These are phyloP conservation scores for Lactifluus subvellereus DNA, from an alignment of 768 basidiomycete species.

Conservation along the genomic window DNA sequence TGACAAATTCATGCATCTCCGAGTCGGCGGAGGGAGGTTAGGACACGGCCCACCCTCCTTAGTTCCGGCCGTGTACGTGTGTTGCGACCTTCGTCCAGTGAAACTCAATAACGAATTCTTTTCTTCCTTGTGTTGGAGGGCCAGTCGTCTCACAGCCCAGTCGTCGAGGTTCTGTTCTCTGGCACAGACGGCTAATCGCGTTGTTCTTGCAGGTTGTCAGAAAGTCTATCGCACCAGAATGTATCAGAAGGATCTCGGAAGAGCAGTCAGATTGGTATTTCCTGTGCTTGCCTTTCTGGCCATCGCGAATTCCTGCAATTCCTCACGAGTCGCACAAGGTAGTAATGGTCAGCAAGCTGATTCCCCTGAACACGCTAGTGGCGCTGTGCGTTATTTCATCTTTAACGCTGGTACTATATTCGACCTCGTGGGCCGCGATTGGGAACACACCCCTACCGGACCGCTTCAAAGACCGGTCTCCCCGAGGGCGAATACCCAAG, in stretches of 20 bases:
- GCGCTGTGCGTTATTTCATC: not conserved
- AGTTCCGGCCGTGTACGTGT: not conserved
- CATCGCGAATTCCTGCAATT: not conserved
- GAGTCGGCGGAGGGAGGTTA: not conserved
- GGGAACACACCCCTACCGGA: not conserved
- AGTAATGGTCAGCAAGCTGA: not conserved
- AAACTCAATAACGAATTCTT: not conserved
- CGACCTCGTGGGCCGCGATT: not conserved
- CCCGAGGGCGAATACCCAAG: not conserved
- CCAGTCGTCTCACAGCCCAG: not conserved
- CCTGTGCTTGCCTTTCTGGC: not conserved
- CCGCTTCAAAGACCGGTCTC: not conserved
- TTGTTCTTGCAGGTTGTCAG: not conserved
- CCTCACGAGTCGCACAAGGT: not conserved
- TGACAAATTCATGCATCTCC: not conserved
- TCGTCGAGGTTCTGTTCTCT: not conserved
- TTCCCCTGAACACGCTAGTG: not conserved
- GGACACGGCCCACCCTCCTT: not conserved
- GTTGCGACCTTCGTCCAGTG: not conserved
- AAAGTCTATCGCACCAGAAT: not conserved
- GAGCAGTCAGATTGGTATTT: not conserved
- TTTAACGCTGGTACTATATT: not conserved
- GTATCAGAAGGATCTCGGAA: not conserved
- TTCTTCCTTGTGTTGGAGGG: not conserved
- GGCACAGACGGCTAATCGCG: not conserved